Percentiles rank a stretch among this genome's conserved stretches.
Evolutionary conservation across 2,329 filamentous ascomycete species (phyloP).

Genomic region (Botryotinia narcissicola): DNA sequence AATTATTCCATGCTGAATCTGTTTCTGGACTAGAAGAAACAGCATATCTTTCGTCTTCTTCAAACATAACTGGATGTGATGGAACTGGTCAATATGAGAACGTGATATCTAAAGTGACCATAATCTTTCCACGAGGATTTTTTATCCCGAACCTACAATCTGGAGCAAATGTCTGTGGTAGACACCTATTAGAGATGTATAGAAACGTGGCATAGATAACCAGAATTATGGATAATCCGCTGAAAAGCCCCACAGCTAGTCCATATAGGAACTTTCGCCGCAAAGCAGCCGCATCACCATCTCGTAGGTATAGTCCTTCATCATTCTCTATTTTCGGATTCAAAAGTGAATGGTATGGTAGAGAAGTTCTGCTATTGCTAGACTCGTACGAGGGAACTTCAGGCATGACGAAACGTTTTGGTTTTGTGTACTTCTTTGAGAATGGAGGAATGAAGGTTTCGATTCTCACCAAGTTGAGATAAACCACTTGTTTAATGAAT

Average conservation of each 20-base stretch:
- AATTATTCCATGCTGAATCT: conserved; percentile 10
- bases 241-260: background rate
- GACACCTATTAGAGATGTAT: background rate
- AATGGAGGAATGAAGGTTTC: background rate
- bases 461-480: too few relatives aligned
- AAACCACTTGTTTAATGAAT: background rate
- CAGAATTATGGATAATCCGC: background rate
- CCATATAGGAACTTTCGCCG: background rate
- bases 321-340: background rate
- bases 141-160: background rate
- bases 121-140: too few relatives aligned
- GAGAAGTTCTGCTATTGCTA: background rate
- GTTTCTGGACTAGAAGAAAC: background rate
- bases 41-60: background rate
- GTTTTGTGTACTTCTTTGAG: background rate
- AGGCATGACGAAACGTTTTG: background rate
- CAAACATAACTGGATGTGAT: background rate
- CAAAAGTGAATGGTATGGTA: background rate
- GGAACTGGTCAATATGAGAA: background rate
- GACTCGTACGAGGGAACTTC: background rate
- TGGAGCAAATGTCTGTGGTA: background rate
- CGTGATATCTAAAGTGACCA: background rate
- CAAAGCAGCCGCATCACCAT: background rate
- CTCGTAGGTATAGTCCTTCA: background rate
- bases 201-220: background rate